phyloP scores from a whole-genome alignment of 2,329 filamentous ascomycete genomes.

The Calonectria hongkongensis region DNA sequence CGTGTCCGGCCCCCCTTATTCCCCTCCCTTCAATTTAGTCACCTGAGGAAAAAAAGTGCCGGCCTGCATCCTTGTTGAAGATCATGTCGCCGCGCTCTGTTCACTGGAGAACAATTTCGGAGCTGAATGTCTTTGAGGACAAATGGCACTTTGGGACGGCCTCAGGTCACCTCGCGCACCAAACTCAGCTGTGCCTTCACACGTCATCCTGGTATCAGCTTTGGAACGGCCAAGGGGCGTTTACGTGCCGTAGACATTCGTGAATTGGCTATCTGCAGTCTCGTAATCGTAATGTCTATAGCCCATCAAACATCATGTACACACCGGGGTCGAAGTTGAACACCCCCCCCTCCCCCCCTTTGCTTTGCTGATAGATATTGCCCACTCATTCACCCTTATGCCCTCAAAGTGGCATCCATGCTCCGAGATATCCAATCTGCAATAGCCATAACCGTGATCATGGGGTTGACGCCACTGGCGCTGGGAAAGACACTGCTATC shows the following conservation, averaged over 20 bases:
- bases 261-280: constrained; percentile 22
- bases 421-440: constrained; percentile 78
- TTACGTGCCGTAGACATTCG: constrained; percentile 6
- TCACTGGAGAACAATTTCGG: constrained; percentile 20
- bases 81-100: constrained; percentile 18
- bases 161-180: neutral
- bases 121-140: constrained; percentile 6
- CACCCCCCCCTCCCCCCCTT: constrained; percentile 15
- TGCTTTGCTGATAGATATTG: constrained; percentile 8
- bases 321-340: constrained; percentile 26
- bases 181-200: constrained; percentile 20
- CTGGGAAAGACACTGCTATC: constrained; percentile 86
- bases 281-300: constrained; percentile 27
- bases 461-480: constrained; percentile 87
- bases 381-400: constrained; percentile 36
- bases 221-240: neutral
- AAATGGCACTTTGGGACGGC: constrained; percentile 14
- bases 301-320: constrained; percentile 35
- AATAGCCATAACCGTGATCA: constrained; percentile 85
- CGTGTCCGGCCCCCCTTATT: neutral
- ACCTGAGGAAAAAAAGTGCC: constrained; percentile 27
- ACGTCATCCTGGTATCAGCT: constrained; percentile 24
- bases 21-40: constrained; percentile 18
- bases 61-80: constrained; percentile 25
- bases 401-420: constrained; percentile 67